Base-by-base conservation (phyloP, 1,284 basidiomycete species). In the Tilletia setariae region DNA sequence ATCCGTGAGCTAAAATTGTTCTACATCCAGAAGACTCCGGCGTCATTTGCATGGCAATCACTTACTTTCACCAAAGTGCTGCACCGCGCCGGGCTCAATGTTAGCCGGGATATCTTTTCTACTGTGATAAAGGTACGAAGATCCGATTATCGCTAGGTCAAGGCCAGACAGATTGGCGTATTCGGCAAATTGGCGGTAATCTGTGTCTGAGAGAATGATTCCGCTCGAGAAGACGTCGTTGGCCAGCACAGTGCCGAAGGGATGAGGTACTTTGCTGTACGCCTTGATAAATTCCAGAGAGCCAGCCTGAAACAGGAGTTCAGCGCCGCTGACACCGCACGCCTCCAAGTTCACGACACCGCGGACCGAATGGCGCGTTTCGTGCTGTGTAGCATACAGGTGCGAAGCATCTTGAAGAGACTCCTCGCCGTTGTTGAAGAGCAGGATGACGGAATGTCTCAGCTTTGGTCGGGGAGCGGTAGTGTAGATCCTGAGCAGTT, bases 391-490 rank as follows among this genome's bases (percentile, higher is more conserved):
- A 56, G 79, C 76, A 72, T 79, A 82, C 32, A 82, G 85, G 83
- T 98, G 94, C 0, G 93, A 94, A n/a, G 66, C 61, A 44, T 64
- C 64, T 68, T 72, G 63, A 28, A 85, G 79, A 73, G 80, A 91
- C 78, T 95, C 93, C 81, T 98, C 94, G 6, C 91, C 96, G 71
- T 96, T 89, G 79, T 98, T 98, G 86, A 96, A 98, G 70, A 98
- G 84, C 80, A 98, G 93, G 13, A 98, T 87, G 72, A 94, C 87
- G 3, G 92, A 87, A 80, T 94, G 89, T 66, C 87, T 87, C 0
- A 94, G 91, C 13, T 88, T 85, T 89, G 89, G 90, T 25, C 47
- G 40, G 25, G 59, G 66, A 59, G 86, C 85, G 30, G 89, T 87
- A 43, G 98, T 84, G 0, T 96, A 91, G 51, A 76, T 68, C 7